These are phyloP conservation scores for Meyerozyma athensensis DNA, from an alignment of 1,139 yeast genomes.

Conservation along the genomic window DNA sequence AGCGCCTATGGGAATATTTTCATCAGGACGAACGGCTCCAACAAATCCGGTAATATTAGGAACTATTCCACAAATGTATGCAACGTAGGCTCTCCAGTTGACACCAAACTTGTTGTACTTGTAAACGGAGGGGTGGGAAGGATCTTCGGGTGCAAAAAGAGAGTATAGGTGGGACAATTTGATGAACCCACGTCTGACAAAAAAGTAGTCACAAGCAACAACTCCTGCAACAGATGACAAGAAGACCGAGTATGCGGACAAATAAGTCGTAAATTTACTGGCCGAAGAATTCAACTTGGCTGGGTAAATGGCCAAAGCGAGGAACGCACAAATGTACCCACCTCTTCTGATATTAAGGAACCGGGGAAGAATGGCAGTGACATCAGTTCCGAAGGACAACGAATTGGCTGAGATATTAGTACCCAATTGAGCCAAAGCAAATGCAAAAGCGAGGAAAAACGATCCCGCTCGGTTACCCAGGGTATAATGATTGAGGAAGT, in stretches of 20 bases:
- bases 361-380: slow-evolving; percentile 77
- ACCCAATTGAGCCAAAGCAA: slow-evolving; percentile 83
- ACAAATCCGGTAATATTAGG: slow-evolving; percentile 89
- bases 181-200: slow-evolving; percentile 70
- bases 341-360: slow-evolving; percentile 74
- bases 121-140: slow-evolving; percentile 38
- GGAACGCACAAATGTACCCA: slow-evolving; percentile 70
- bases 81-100: slow-evolving; percentile 78
- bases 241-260: slow-evolving; percentile 84
- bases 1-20: slow-evolving; percentile 74
- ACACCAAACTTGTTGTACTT: slow-evolving; percentile 58
- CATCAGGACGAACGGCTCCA: slow-evolving; percentile 61
- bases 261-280: slow-evolving; percentile 74
- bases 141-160: slow-evolving; percentile 29
- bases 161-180: slow-evolving; percentile 61
- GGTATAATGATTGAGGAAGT: slow-evolving; percentile 57
- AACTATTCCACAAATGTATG: slow-evolving; percentile 68
- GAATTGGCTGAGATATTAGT: slow-evolving; percentile 92
- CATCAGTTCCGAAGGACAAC: slow-evolving; percentile 85
- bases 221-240: slow-evolving; percentile 85
- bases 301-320: slow-evolving; percentile 79
- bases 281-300: slow-evolving; percentile 80
- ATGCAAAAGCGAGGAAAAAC: slow-evolving; percentile 70
- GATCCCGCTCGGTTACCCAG: slow-evolving; percentile 78
- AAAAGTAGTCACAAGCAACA: slow-evolving; percentile 69